Base-by-base conservation (phyloP, 495 filamentous ascomycete species). In the Clohesyomyces aquaticus region DNA sequence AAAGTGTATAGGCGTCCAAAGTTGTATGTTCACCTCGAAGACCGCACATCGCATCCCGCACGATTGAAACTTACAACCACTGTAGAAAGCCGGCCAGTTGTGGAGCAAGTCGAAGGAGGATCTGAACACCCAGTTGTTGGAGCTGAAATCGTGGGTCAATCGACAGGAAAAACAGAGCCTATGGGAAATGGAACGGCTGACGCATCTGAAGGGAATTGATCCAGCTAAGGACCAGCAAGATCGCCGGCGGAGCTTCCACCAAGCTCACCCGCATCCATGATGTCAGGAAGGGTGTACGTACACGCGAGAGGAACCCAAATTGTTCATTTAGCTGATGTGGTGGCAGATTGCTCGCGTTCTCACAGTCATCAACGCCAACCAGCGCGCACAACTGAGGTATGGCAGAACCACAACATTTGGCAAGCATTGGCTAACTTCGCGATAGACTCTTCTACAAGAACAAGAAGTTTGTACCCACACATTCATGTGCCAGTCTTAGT, bases 81-180 rank as follows among this genome's bases (percentile, higher is more conserved):
- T 74, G 93, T 91, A 95, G 91, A 97, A 96, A 86, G 85, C 92
- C 77, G 86, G 83, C 81, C 84, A 88, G 81, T 89, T 99, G 78
- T 98, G 95, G 94, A 87, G 87, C 80, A 99, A 99, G 91, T 90
- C 83, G 87, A 97, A 97, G 87, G 89, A 93, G 74, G 95, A 98
- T 70, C 85, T 98, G 78, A 84, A 84, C 77, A 92, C 93, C 84
- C 92, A 97, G 80, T 84, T 96, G 71, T 85, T 86, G 71, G 91
- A 95, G 78, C 46, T 72, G 52, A 72, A 72, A 58, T 51, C 63
- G 66, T 68, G 49, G 25, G 66, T 61, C 18, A 10, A 4, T 49
- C 47, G 41, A 32, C 14, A 6, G 21, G 21, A 46, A 12, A 47
- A 42, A 35, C 19, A 10, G 27, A 46, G 25, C 11, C 4, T 1